Conservation (phyloP, 2,329 filamentous ascomycete species). For the Coniella vitis region DNA sequence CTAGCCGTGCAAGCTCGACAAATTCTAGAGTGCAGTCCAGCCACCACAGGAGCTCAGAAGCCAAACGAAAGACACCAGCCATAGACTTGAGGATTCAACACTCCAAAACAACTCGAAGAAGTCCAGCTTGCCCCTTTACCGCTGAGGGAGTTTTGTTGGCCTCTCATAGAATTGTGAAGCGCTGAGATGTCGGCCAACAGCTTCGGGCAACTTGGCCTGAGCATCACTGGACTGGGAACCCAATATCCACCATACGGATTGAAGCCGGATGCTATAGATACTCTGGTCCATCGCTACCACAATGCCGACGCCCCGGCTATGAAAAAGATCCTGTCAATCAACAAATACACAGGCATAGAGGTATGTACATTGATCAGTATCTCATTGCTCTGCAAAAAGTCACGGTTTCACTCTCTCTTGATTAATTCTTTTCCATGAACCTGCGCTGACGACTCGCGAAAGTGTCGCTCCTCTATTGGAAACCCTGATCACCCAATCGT, state of each 20-base stretch:
- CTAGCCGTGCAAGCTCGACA: too few relatives aligned
- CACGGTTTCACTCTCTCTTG: background rate
- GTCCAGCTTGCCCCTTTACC: too few relatives aligned
- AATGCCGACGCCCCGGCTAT: constrained; percentile 50
- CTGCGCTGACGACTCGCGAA: background rate
- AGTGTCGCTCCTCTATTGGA: constrained; percentile 52
- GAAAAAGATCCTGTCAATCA: constrained; percentile 56
- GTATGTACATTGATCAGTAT: too few relatives aligned
- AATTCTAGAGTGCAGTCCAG: too few relatives aligned
- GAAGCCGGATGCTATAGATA: constrained; percentile 42
- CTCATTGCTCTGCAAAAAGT: too few relatives aligned
- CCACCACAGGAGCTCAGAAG: too few relatives aligned
- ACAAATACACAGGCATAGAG: constrained; percentile 59
- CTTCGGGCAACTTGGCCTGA: constrained; percentile 49
- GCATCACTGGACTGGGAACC: constrained; percentile 51
- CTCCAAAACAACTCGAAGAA: too few relatives aligned
- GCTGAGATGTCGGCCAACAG: constrained; percentile 35
- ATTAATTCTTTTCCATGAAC: background rate
- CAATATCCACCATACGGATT: constrained; percentile 55
- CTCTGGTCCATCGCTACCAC: constrained; percentile 49
- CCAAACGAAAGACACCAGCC: too few relatives aligned
- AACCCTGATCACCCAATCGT: constrained; percentile 54
- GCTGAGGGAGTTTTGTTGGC: too few relatives aligned
- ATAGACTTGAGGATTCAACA: too few relatives aligned
- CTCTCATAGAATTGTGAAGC: too few relatives aligned